These are phyloP conservation scores for Naematelia encephala DNA, from an alignment of 768 basidiomycete genomes.

Conservation along the genomic window DNA sequence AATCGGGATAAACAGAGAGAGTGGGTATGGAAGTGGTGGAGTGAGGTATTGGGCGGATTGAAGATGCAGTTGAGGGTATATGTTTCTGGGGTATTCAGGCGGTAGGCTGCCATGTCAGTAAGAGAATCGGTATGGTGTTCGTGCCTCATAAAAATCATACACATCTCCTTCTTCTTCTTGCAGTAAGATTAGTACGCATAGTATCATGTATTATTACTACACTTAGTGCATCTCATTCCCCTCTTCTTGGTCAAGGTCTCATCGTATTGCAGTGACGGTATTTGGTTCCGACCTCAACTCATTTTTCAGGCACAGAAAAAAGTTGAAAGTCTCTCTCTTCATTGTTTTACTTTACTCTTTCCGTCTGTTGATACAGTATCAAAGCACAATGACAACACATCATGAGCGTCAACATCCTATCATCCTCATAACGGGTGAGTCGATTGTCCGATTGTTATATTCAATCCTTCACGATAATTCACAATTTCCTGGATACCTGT, in stretches of 20 bases:
- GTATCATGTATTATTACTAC: too few species aligned
- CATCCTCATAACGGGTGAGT: slow-evolving; percentile 50
- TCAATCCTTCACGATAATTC: too few species aligned
- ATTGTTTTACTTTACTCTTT: too few species aligned
- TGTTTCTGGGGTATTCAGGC: slow-evolving; percentile 18
- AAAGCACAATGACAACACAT: slow-evolving; percentile 50
- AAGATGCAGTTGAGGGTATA: slow-evolving; percentile 37
- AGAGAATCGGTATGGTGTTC: not conserved
- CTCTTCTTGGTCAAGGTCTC: too few species aligned
- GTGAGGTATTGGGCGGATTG: slow-evolving; percentile 38
- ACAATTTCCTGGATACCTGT: too few species aligned
- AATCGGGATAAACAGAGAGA: slow-evolving; percentile 29
- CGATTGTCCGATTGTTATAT: too few species aligned
- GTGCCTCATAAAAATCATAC: too few species aligned
- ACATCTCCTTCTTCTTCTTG: too few species aligned
- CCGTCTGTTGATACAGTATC: too few species aligned
- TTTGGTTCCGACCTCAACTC: not conserved
- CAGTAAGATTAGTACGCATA: too few species aligned
- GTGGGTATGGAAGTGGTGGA: slow-evolving; percentile 46
- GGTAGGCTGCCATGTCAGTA: slow-evolving; percentile 3
- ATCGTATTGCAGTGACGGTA: too few species aligned
- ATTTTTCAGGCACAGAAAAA: not conserved
- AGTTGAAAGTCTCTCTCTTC: not conserved
- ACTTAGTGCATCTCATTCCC: too few species aligned
- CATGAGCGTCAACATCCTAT: slow-evolving; percentile 47